Evolutionary conservation across 2,329 filamentous ascomycete genomes (phyloP).

Genomic region (Chaetomium olivaceum): DNA sequence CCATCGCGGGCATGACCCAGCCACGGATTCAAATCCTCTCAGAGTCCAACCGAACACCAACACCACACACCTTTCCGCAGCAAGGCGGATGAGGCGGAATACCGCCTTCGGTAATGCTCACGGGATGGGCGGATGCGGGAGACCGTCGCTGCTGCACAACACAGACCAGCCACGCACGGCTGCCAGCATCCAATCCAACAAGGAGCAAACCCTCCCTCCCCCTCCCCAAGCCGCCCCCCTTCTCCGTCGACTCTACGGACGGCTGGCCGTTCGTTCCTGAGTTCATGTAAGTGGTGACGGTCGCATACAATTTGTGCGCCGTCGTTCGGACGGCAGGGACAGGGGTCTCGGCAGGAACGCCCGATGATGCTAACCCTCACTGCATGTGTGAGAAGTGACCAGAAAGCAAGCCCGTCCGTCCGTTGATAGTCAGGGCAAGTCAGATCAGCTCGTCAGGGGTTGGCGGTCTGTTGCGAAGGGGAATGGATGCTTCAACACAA

Average conservation of each 20-base stretch:
- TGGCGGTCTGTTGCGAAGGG: background rate
- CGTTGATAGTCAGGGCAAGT: background rate
- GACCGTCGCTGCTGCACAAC: background rate
- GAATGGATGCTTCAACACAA: background rate
- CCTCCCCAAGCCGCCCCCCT: background rate
- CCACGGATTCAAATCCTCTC: background rate
- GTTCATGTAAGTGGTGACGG: conserved; percentile 4
- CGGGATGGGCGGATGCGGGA: conserved; percentile 7
- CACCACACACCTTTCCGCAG: background rate
- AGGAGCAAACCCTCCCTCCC: background rate
- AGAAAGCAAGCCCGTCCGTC: background rate
- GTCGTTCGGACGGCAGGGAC: conserved; percentile 1
- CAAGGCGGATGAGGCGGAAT: background rate
- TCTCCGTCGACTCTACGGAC: background rate
- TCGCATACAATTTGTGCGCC: conserved; percentile 10
- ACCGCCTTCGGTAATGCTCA: background rate
- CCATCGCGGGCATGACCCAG: background rate
- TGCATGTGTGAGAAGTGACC: conserved; percentile 12
- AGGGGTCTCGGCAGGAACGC: conserved; percentile 7
- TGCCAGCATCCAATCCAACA: background rate
- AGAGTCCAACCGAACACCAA: background rate
- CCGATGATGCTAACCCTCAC: background rate
- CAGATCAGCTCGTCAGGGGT: background rate
- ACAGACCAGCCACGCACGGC: background rate
- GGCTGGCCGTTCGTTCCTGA: background rate